phyloP scores from a whole-genome alignment of 805 yeast genomes.

The Yarrowia osloensis region DNA sequence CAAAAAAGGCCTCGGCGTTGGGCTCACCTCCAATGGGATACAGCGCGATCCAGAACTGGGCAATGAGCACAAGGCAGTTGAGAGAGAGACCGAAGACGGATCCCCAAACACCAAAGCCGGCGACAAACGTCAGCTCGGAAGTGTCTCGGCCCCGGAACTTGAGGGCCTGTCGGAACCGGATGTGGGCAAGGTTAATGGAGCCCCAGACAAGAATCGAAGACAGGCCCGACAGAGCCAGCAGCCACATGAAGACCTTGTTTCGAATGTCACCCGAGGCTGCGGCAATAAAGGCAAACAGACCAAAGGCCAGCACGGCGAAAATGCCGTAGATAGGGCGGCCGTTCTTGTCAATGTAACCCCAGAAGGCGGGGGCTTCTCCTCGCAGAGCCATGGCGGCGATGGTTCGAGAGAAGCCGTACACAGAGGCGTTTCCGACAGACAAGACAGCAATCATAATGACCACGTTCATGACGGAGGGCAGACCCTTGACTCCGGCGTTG shows the following conservation, averaged over 20 bases:
- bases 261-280: constrained; percentile 50
- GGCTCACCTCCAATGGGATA: constrained; percentile 59
- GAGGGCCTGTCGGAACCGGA: constrained; percentile 66
- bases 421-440: constrained; percentile 74
- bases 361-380: constrained; percentile 60
- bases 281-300: constrained; percentile 59
- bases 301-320: constrained; percentile 53
- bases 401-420: constrained; percentile 69
- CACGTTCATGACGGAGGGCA: constrained; percentile 67
- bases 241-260: constrained; percentile 62
- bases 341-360: constrained; percentile 62
- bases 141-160: constrained; percentile 59
- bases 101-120: constrained; percentile 65
- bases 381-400: constrained; percentile 62
- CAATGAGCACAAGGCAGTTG: constrained; percentile 57
- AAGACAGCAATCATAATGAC: constrained; percentile 66
- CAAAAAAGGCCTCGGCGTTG: constrained; percentile 55
- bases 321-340: constrained; percentile 70
- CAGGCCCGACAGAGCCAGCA: constrained; percentile 63
- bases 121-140: constrained; percentile 60
- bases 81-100: constrained; percentile 60
- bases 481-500: constrained; percentile 62
- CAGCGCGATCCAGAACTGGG: constrained; percentile 76
- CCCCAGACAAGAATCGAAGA: constrained; percentile 67
- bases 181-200: constrained; percentile 58